Evolutionary conservation across 2,329 filamentous ascomycete genomes (phyloP).

Genomic region (Botrytis elliptica): DNA sequence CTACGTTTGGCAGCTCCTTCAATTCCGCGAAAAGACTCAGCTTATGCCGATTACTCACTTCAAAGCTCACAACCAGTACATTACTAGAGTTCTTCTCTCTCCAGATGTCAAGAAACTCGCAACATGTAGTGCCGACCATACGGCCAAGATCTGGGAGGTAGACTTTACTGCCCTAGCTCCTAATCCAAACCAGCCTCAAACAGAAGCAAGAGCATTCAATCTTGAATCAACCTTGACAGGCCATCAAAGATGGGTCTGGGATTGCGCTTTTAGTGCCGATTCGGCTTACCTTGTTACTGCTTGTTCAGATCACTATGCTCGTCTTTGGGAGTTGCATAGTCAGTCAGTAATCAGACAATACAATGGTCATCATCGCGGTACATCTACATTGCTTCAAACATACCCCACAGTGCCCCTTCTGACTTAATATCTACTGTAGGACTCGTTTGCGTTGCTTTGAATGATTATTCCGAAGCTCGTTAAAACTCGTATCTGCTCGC

Average conservation of each 20-base stretch:
- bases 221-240: slow-evolving; percentile 68
- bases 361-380: slow-evolving; percentile 71
- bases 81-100: slow-evolving; percentile 70
- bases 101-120: slow-evolving; percentile 73
- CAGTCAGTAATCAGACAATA: slow-evolving; percentile 73
- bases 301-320: slow-evolving; percentile 71
- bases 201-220: slow-evolving; percentile 54
- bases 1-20: slow-evolving; percentile 93
- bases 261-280: slow-evolving; percentile 74
- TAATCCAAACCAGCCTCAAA: slow-evolving; percentile 33
- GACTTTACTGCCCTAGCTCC: slow-evolving; percentile 58
- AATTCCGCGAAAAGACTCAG: slow-evolving; percentile 64
- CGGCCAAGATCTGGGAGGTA: slow-evolving; percentile 94
- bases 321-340: slow-evolving; percentile 69
- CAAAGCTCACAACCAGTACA: slow-evolving; percentile 69
- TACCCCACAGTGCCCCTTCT: background rate
- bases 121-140: slow-evolving; percentile 73
- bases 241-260: slow-evolving; percentile 78
- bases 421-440: slow-evolving; percentile 10
- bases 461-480: slow-evolving; percentile 52
- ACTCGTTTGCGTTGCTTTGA: slow-evolving; percentile 66
- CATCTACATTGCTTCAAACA: slow-evolving; percentile 42
- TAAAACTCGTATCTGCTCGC: slow-evolving; percentile 21
- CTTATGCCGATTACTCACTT: slow-evolving; percentile 71
- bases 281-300: slow-evolving; percentile 73